Base-by-base conservation (phyloP, 176 grass and related monocot genomes). In the Triticum urartu region DNA sequence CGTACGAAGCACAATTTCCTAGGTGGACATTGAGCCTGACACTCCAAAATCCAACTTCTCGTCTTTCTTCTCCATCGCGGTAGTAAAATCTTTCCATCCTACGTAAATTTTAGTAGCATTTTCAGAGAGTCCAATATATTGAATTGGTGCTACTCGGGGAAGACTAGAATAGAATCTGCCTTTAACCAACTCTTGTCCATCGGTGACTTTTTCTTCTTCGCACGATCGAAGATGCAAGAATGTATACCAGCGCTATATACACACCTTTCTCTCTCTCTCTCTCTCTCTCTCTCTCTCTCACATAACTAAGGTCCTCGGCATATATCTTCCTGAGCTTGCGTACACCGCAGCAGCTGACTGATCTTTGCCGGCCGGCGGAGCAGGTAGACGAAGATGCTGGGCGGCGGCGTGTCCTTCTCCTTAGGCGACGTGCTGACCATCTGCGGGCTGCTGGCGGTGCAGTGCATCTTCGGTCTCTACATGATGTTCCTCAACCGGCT, bases 401-500 rank as follows among this genome's bases (percentile, higher is more conserved):
- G 83, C 15, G 65, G 68, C 60, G 60, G 45, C 24, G 73, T 76
- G 26, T 77, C 77, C 22, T 62, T 65, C 60, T 77, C 65, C 18
- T 54, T 65, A 48, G 45, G 81, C 61, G 80, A 94, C 36, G 17
- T 76, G 61, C 9, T 84, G 11, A 84, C 82, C 80, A 78, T 94
- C 86, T 48, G 54, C 21, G 89, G 89, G 26, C 81, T 91, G 36
- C 18, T 94, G 20, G 86, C 66, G 4, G 89, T 91, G 62, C 92
- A 93, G 78, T 79, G 84, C 68, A 34, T 86, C 50, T 91, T 20
- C 66, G 92, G 69, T 6, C 68, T 88, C 1, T 89, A 91, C 83
- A 84, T 88, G 80, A 82, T 94, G 69, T 84, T 89, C 83, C 84
- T 94, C 89, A 28, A 84, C 35, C 35, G 63, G 50, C 42, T 91